Conservation (phyloP, 1,284 basidiomycete genomes). For the Lentinula novae-zelandiae region DNA sequence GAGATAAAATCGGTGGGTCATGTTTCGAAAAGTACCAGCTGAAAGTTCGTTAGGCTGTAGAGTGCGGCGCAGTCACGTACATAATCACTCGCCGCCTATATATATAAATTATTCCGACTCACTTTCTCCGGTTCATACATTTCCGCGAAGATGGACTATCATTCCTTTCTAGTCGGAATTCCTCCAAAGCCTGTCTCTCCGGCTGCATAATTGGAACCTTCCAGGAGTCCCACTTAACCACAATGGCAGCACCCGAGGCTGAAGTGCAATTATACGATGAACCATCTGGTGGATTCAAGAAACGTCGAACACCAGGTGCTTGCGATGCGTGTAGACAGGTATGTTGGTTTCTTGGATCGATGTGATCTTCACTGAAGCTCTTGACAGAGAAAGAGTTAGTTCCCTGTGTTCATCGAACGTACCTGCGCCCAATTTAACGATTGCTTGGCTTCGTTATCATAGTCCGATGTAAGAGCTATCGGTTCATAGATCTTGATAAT, state of each 20-base stretch:
- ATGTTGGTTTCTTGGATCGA: not conserved
- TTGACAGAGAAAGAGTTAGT: not conserved
- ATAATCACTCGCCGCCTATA: too few relatives aligned
- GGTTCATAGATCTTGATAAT: not conserved
- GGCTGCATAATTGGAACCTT: too few relatives aligned
- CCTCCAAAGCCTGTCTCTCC: too few relatives aligned
- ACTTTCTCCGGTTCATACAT: too few relatives aligned
- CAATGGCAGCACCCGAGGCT: not conserved
- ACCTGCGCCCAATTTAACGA: not conserved
- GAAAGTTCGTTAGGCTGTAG: too few relatives aligned
- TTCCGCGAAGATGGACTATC: too few relatives aligned
- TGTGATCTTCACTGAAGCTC: not conserved
- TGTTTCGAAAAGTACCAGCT: too few relatives aligned
- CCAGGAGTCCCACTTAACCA: not conserved
- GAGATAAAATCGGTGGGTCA: too few relatives aligned
- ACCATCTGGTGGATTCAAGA: constrained; percentile 3
- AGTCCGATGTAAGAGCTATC: constrained; percentile 3
- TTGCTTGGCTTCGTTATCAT: not conserved
- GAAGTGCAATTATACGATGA: constrained; percentile 3
- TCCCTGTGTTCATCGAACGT: not conserved
- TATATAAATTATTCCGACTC: too few relatives aligned
- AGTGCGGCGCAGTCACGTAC: too few relatives aligned
- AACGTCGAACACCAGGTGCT: constrained; percentile 1
- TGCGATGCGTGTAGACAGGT: constrained; percentile 8
- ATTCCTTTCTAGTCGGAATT: too few relatives aligned